Conservation (phyloP, 2,329 filamentous ascomycete species). For the Fusarium sp. region DNA sequence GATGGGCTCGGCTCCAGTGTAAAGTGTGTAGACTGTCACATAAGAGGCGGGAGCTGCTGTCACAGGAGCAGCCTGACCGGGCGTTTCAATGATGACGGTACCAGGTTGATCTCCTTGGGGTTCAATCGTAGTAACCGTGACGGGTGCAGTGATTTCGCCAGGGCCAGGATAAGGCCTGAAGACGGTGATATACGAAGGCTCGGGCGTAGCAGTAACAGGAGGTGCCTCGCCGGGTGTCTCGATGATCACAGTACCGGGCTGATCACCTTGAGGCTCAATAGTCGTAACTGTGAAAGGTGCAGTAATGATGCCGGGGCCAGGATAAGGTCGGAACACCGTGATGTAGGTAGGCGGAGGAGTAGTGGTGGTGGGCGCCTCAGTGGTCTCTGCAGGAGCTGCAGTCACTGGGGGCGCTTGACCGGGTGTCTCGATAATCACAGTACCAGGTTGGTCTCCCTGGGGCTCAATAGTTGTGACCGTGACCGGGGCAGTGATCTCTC, state of each 20-base stretch:
- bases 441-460: background rate
- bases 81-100: slow-evolving; percentile 26
- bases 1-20: slow-evolving; percentile 21
- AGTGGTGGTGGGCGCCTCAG: too few species aligned
- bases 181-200: slow-evolving; percentile 9
- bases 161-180: slow-evolving; percentile 3
- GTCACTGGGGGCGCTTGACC: too few species aligned
- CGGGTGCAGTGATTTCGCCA: slow-evolving; percentile 3
- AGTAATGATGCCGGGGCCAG: too few species aligned
- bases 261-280: slow-evolving; percentile 9
- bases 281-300: slow-evolving; percentile 22
- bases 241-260: slow-evolving; percentile 26
- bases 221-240: slow-evolving; percentile 15
- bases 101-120: slow-evolving; percentile 20
- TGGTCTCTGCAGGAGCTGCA: too few species aligned
- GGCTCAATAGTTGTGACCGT: background rate
- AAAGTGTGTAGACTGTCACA: slow-evolving; percentile 15
- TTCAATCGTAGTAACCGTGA: slow-evolving; percentile 21
- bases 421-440: too few species aligned
- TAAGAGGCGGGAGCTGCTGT: background rate
- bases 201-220: background rate
- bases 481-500: background rate
- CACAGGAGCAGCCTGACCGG: background rate
- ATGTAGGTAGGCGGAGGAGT: too few species aligned
- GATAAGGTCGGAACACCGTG: too few species aligned